A percentile compares a stretch with the other conserved stretches of the same genome.
Conservation (phyloP, 768 basidiomycete species). For the Mycena amicta region DNA sequence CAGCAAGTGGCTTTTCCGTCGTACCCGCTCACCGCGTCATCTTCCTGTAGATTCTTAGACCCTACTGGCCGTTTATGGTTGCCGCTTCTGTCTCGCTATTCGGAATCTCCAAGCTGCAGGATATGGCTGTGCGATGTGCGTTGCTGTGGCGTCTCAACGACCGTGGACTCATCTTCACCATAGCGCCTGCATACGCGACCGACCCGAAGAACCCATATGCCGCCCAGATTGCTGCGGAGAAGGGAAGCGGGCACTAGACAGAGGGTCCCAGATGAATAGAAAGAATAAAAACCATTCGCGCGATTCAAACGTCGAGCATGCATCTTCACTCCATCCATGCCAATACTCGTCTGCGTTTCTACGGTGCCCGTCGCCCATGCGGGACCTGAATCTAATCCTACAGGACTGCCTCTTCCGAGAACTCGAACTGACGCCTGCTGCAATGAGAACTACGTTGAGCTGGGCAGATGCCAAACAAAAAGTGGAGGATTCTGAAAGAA, state of each 20-base stretch:
- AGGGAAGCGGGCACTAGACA: background rate
- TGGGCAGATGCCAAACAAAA: no score
- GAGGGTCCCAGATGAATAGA: background rate
- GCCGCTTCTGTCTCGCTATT: conserved; percentile 68
- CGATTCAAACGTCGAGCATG: no score
- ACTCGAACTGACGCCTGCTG: no score
- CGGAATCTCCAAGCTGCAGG: conserved; percentile 68
- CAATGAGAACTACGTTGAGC: no score
- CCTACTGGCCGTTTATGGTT: conserved; percentile 80
- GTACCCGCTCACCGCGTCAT: conserved; percentile 4
- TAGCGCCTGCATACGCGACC: conserved; percentile 69
- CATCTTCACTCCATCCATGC: no score
- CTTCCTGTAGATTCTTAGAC: conserved; percentile 59
- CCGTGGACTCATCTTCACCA: conserved; percentile 1
- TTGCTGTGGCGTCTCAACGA: background rate
- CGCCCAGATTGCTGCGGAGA: conserved; percentile 69
- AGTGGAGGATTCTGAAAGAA: no score
- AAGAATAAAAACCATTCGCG: background rate
- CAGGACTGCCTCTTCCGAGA: no score
- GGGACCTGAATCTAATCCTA: no score
- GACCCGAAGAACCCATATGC: conserved; percentile 86
- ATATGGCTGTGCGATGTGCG: conserved; percentile 68
- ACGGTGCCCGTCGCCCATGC: no score
- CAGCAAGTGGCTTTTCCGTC: conserved; percentile 49
- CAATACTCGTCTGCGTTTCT: no score